Base-by-base conservation (phyloP, 2,329 filamentous ascomycete species). In the Coleophoma eucalyptorum region DNA sequence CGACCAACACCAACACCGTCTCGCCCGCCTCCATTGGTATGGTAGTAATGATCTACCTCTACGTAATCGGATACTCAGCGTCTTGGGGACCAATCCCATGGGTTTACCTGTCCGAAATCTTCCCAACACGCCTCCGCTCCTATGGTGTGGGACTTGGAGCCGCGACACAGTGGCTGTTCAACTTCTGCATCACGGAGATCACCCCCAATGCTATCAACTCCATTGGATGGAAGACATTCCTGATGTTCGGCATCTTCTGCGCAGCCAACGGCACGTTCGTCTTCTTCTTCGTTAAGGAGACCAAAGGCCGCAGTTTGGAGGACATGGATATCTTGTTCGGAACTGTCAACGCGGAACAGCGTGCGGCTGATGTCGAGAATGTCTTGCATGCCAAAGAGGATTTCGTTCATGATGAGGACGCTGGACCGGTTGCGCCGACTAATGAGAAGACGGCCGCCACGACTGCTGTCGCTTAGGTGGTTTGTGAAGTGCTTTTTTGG, bases 101-200 rank as follows among this genome's bases (percentile, higher is more conserved):
- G 76, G 67, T 77, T 1, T 80, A 78, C 58, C 69, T 73, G 53
- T 69, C 70, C 1, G 71, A 76, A 53, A 78, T 80, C 52, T 81
- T 80, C 62, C 76, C 77, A 0, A 73, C 70, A 0, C 66, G 77
- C 69, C 56, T 64, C 2, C 59, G 61, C 66, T 70, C 45, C 71
- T 88, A 33, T 72, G 86, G 55, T 58, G 84, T 89, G 26, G 77
- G 83, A 4, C 73, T 88, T 43, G 84, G 77, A 1, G 84, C 85
- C 1, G 83, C 80, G 2, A 86, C 81, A 0, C 83, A 89, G 62
- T 87, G 84, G 84, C 69, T 89, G 2, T 88, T 89, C 68, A 89
- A 89, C 63, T 86, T 88, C 54, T 77, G 84, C 15, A 79, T 87
- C 48, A 80, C 82, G 10, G 66, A 78, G 34, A 76, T 77, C 20